Percentiles rank a stretch among this genome's conserved stretches.
Conservation (phyloP, 1,284 basidiomycete species). For the Salmacisia buchloeana region DNA sequence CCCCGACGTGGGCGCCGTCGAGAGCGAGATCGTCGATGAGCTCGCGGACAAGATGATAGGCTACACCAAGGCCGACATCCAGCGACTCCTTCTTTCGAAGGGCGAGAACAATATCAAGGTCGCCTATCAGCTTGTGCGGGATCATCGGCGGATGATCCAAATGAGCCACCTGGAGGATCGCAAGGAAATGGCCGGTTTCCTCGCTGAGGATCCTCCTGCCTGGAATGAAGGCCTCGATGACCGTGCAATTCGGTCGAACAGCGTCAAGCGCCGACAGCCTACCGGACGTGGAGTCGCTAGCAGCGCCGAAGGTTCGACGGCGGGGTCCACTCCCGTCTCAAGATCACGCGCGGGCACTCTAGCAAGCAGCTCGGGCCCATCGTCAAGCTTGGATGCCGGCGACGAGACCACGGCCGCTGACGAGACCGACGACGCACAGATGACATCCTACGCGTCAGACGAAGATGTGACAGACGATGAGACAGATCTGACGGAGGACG, state of each 20-base stretch:
- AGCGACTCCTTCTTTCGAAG: conserved; percentile 73
- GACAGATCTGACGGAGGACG: neutral
- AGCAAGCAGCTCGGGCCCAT: conserved; percentile 8
- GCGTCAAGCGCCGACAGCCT: conserved; percentile 9
- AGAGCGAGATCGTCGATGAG: conserved; percentile 81
- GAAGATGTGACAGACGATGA: conserved; percentile 7
- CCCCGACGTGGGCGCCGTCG: conserved; percentile 69
- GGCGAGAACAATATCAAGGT: conserved; percentile 95
- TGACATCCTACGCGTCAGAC: conserved; percentile 6
- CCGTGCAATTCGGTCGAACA: conserved; percentile 14
- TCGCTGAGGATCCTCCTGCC: conserved; percentile 55
- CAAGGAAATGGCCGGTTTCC: conserved; percentile 54
- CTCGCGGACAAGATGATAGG: conserved; percentile 69
- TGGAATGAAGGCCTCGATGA: conserved; percentile 55
- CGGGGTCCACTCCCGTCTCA: neutral
- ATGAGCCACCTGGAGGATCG: conserved; percentile 53
- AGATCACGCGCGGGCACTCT: neutral
- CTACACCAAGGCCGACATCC: conserved; percentile 74
- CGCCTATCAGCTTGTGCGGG: conserved; percentile 85
- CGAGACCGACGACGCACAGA: conserved; percentile 4
- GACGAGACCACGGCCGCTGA: neutral
- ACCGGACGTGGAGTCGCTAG: neutral
- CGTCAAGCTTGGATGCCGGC: conserved; percentile 19
- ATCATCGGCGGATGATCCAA: conserved; percentile 78
- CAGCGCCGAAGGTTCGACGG: conserved; percentile 20